phyloP scores from a whole-genome alignment of 192 early-diverging fungal species.

The Spinellus fusiger region DNA sequence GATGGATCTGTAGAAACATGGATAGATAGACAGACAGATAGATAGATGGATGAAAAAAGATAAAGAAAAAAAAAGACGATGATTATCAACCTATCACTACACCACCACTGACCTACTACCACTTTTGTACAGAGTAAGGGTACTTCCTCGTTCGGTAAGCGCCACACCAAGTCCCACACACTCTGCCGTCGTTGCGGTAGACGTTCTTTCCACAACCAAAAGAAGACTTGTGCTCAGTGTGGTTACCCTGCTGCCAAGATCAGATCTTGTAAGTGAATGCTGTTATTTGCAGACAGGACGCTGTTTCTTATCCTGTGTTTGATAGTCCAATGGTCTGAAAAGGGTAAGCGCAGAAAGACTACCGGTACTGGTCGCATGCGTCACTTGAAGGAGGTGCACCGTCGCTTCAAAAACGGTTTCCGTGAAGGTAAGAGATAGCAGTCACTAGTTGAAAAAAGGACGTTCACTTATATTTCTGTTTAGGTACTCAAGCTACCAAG shows the following conservation, averaged over 20 bases:
- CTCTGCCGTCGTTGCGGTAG: conserved; percentile 96
- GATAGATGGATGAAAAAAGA: too few relatives aligned
- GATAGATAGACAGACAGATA: too few relatives aligned
- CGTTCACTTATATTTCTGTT: neutral
- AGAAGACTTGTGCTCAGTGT: conserved; percentile 99
- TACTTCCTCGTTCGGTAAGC: conserved; percentile 98
- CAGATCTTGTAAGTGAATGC: conserved; percentile 68
- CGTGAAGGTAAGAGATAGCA: conserved; percentile 57
- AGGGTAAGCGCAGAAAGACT: conserved; percentile 97
- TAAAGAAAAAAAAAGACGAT: neutral
- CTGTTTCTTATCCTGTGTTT: conserved; percentile 9
- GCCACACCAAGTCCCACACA: conserved; percentile 99
- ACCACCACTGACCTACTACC: neutral
- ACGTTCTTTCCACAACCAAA: conserved; percentile 98
- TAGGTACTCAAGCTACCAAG: conserved; percentile 19
- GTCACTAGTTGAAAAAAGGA: neutral
- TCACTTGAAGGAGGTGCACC: conserved; percentile 87
- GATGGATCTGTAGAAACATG: too few relatives aligned
- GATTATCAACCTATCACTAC: neutral
- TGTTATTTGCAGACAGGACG: neutral
- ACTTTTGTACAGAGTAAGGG: conserved; percentile 77
- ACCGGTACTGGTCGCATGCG: conserved; percentile 98
- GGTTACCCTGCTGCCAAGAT: conserved; percentile 98
- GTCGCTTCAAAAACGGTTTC: conserved; percentile 99
- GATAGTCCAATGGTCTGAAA: conserved; percentile 90